Conservation (phyloP, 768 basidiomycete genomes). For the Russula brevipes region DNA sequence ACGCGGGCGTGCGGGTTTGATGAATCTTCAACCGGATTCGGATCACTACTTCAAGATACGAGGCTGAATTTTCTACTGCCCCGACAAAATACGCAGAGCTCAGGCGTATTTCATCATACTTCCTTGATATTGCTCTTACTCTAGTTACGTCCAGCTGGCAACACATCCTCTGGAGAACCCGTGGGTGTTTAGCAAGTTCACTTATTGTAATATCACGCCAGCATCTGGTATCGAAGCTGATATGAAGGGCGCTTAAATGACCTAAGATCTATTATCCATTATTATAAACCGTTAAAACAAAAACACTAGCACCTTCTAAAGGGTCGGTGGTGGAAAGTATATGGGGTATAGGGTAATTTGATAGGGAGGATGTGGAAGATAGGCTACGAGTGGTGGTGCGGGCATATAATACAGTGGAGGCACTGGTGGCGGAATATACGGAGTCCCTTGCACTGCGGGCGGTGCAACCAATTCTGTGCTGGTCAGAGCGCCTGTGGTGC, state of each 20-base stretch:
- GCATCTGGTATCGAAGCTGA: background rate
- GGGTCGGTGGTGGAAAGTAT: background rate
- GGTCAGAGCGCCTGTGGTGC: background rate
- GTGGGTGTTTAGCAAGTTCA: background rate
- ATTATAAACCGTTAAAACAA: background rate
- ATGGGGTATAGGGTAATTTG: background rate
- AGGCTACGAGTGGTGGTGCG: background rate
- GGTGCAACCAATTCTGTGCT: background rate
- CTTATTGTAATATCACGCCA: background rate
- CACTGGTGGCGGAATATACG: no score
- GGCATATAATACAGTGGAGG: background rate
- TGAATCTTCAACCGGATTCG: background rate
- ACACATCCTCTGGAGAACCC: background rate
- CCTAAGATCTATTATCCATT: background rate
- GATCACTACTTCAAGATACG: background rate
- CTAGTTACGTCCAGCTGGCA: background rate
- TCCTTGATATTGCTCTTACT: background rate
- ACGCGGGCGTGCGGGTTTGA: conserved; percentile 20
- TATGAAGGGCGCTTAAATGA: background rate
- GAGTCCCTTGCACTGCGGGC: no score
- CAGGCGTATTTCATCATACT: no score
- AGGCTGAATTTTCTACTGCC: background rate
- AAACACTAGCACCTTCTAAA: background rate
- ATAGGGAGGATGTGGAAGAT: conserved; percentile 1
- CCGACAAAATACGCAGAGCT: background rate